Percentiles rank a stretch among this genome's conserved stretches.
These are phyloP conservation scores for Populus hybrid DNA, from an alignment of 441 rosid genomes.

Conservation along the genomic window DNA sequence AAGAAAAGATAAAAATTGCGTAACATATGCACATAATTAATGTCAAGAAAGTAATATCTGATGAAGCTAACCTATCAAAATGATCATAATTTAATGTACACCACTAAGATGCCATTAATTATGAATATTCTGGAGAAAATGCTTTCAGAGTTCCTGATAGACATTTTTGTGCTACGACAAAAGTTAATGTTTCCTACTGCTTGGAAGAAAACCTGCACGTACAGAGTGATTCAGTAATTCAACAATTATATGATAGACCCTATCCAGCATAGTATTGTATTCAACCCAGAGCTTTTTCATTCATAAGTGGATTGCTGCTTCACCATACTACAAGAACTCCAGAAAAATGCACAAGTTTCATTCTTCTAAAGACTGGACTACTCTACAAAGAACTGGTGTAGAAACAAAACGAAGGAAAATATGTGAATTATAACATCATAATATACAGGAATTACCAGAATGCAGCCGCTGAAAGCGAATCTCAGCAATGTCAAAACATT, in stretches of 20 bases:
- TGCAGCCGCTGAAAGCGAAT: conserved; percentile 74
- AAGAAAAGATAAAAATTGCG: not conserved
- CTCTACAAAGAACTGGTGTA: conserved; percentile 2
- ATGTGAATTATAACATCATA: not conserved
- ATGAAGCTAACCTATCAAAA: conserved; percentile 1
- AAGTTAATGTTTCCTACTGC: not conserved
- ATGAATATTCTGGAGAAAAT: not conserved
- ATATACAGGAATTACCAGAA: conserved; percentile 58
- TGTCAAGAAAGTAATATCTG: not conserved
- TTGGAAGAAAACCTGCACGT: not conserved
- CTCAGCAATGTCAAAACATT: conserved; percentile 77
- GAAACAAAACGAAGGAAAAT: not conserved
- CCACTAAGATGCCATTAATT: not conserved
- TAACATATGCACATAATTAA: not conserved
- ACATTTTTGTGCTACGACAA: not conserved
- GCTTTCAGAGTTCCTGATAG: not conserved
- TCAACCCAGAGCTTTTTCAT: not conserved
- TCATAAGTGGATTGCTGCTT: not conserved
- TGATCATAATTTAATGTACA: not conserved
- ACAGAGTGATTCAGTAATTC: not conserved
- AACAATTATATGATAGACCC: not conserved
- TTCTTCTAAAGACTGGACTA: conserved; percentile 1
- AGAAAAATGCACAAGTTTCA: not conserved
- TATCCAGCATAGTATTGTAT: not conserved
- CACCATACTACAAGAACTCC: conserved; percentile 8